Evolutionary conservation across 345 rosid species (phyloP), one percentile per base, ranked within the genome.

Genomic region (Euphorbia pulcherrima): DNA sequence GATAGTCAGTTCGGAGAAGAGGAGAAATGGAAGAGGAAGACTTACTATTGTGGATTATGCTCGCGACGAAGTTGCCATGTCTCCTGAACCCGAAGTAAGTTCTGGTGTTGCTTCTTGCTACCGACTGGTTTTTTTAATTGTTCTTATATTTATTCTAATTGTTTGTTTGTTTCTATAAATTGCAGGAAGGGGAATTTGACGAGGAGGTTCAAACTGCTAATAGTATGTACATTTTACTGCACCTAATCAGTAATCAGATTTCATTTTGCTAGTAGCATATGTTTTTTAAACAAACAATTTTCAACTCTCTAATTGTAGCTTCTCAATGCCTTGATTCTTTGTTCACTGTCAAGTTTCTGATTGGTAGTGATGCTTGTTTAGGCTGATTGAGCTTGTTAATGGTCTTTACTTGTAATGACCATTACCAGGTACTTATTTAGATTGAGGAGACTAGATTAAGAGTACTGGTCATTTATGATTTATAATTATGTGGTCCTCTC

Each of bases 21-120:
- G 68, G 78, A 79, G 76, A 37, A 74, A 75, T 28, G 41, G 79
- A 27, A 54, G 74, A 46, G 83, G 79, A 60, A 81, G 81, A 71
- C 67, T 84, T 37, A 65, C 83, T 1, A 86, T 88, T 29, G 93
- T 88, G 35, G 93, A 88, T 63, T 88, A 88, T 46, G 90, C 78
- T 12, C 93, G 84, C 20, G 93, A 86, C 56, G 90, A 88, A 68
- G 70, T 79, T 65, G 86, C 84, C 26, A 73, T 88, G 87, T 88
- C 94, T 67, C 90, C 90, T 39, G 90, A 84, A 64, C 81, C 78
- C 5, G 94, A 88, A 83, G 92, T 82, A 69, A 50, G 9, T 6
- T 29, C 1, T 8, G 40, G 27, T 17, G 7, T 56, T 58, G n/a
- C 0, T 30, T 60, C 23, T 33, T 8, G 29, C 14, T 5, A 3